A percentile compares a stretch with the other conserved stretches of the same genome.
Conservation (phyloP, 345 rosid species). For the Conringia planisiliqua region DNA sequence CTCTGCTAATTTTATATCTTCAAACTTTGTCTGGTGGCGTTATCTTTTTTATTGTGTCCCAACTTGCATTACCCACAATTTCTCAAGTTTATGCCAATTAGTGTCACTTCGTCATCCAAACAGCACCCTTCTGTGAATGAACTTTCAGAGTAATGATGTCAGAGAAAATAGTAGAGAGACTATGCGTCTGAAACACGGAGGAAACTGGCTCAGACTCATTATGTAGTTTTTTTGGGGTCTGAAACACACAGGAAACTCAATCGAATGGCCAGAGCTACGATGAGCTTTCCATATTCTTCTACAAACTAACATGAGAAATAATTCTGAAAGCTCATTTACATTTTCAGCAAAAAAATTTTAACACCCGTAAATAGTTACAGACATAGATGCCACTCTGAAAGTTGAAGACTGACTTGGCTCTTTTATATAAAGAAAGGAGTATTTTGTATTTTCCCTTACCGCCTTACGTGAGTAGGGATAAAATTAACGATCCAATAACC, state of each 20-base stretch:
- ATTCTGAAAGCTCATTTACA: no score
- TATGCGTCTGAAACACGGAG: not conserved
- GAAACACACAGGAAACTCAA: not conserved
- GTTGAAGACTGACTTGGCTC: not conserved
- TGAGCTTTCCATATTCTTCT: no score
- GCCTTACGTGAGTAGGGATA: not conserved
- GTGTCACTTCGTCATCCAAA: not conserved
- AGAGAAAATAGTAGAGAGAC: not conserved
- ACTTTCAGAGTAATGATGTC: not conserved
- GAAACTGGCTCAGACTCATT: no score
- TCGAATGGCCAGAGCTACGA: no score
- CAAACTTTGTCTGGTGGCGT: not conserved
- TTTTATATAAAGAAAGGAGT: not conserved
- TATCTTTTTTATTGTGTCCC: not conserved
- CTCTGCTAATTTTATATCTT: slow-evolving; percentile 15
- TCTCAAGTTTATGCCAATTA: not conserved
- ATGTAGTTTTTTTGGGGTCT: no score
- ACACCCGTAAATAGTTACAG: no score
- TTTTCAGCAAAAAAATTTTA: no score
- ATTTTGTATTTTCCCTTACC: not conserved
- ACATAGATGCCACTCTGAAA: not conserved
- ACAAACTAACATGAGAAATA: no score
- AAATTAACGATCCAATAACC: not conserved
- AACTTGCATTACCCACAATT: not conserved
- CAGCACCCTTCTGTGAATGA: not conserved